Percentiles rank a stretch among this genome's conserved stretches.
Conservation (phyloP, 768 basidiomycete species). For the Agaricus subrufescens region DNA sequence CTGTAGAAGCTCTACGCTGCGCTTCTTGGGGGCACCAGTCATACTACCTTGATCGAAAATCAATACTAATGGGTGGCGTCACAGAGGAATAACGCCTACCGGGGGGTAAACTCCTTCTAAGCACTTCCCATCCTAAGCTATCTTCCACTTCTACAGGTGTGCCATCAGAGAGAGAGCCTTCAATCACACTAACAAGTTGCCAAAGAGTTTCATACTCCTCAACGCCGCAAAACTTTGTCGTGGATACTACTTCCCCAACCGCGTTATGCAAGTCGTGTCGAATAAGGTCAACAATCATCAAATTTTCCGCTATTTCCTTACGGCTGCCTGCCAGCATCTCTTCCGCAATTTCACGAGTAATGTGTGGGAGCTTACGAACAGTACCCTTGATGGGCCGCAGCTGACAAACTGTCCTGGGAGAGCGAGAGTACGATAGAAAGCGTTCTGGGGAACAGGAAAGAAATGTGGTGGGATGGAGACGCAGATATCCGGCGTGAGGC, state of each 20-base stretch:
- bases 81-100: slow-evolving; percentile 39
- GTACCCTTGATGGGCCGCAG: slow-evolving; percentile 96
- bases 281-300: slow-evolving; percentile 98
- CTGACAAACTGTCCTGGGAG: slow-evolving; percentile 63
- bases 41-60: slow-evolving; percentile 65
- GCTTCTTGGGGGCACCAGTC: slow-evolving; percentile 96
- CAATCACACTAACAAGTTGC: slow-evolving; percentile 93
- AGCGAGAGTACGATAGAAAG: slow-evolving; percentile 77
- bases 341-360: slow-evolving; percentile 64
- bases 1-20: slow-evolving; percentile 87
- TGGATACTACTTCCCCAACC: slow-evolving; percentile 76
- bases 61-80: not conserved
- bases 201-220: slow-evolving; percentile 95
- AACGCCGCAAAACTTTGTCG: slow-evolving; percentile 80
- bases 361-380: slow-evolving; percentile 60
- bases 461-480: slow-evolving; percentile 70
- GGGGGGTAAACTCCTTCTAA: slow-evolving; percentile 79
- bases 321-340: slow-evolving; percentile 54
- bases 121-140: slow-evolving; percentile 72
- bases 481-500: slow-evolving; percentile 80
- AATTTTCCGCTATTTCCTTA: slow-evolving; percentile 94
- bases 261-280: slow-evolving; percentile 86
- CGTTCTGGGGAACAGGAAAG: slow-evolving; percentile 90
- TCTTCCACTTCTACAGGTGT: slow-evolving; percentile 32
- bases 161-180: slow-evolving; percentile 49